Base-by-base conservation (phyloP, 495 filamentous ascomycete species). In the Chaetomium tenue region DNA sequence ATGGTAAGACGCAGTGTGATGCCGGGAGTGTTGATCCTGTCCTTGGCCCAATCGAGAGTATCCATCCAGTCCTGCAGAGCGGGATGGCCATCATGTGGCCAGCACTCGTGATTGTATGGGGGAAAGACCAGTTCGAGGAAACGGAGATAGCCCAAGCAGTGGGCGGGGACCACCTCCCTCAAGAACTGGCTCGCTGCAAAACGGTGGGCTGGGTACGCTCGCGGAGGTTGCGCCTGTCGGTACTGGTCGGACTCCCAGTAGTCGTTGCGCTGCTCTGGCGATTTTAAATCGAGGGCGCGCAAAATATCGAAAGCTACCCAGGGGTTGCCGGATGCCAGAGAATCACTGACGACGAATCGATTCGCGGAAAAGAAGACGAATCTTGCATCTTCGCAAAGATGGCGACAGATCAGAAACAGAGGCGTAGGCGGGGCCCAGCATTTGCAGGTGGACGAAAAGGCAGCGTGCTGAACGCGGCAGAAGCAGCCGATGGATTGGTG, bases 401-500 rank as follows among this genome's bases (percentile, higher is more conserved):
- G 3, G 18, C 39, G 55, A 40, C 37, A 58, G 55, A 58, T 23
- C 39, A 58, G 39, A 23, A 58, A 58, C 55, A 58, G 46, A 39
- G 55, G 55, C 23, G 55, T 58, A 12, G 55, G 55, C 55, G 55
- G 55, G 18, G 55, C 37, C 55, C 55, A 58, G 55, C 55, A 58
- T 26, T 13, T 16, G 23, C 55, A 58, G 22, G 22, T 8, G 13
- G 55, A 42, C 16, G 55, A 58, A 39, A 58, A 58, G 39, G 39
- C 55, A 5, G 55, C 55, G 22, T 58, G 55, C 42, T 39, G 55
- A 28, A 44, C 22, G 39, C 55, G 55, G 39, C 55, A 58, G 23
- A 58, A 58, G n/a, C 55, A 58, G 39, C 55, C 55, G 55, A 58
- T 44, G 15, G 39, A 42, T n/a, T n/a, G n/a, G n/a, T n/a, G n/a